These are phyloP conservation scores for Botrytis pseudocinerea DNA, from an alignment of 2,329 filamentous ascomycete genomes.

Conservation along the genomic window DNA sequence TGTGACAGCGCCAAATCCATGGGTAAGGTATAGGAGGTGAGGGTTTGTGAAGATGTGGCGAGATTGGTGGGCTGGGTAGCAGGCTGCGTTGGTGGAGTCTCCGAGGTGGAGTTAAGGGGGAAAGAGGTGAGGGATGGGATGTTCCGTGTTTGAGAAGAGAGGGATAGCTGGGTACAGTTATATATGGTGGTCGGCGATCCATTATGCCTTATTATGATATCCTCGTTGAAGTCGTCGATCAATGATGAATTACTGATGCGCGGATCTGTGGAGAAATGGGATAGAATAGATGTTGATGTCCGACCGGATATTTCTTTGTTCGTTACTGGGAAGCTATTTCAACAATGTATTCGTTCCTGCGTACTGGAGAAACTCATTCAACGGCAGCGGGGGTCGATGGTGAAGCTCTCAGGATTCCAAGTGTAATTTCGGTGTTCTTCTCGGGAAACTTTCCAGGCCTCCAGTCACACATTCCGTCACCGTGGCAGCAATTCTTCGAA, in stretches of 20 bases:
- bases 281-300: neutral
- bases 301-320: conserved; percentile 3
- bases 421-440: neutral
- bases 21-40: conserved; percentile 36
- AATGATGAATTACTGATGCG: neutral
- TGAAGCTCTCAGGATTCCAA: neutral
- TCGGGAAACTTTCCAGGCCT: neutral
- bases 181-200: conserved; percentile 14
- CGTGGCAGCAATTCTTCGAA: neutral
- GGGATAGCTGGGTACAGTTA: conserved; percentile 15
- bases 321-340: neutral
- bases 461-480: neutral
- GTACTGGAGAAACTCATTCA: neutral
- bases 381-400: neutral
- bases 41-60: conserved; percentile 24
- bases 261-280: neutral
- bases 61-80: conserved; percentile 20
- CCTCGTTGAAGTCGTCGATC: neutral
- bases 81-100: conserved; percentile 19
- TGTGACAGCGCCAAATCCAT: conserved; percentile 44
- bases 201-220: neutral
- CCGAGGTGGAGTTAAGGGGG: conserved; percentile 20
- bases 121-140: conserved; percentile 15
- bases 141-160: conserved; percentile 12
- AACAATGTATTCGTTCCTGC: neutral